Evolutionary conservation across 768 basidiomycete species (phyloP), one percentile per base, ranked within the genome.

Genomic region (Lactarius psammicola): DNA sequence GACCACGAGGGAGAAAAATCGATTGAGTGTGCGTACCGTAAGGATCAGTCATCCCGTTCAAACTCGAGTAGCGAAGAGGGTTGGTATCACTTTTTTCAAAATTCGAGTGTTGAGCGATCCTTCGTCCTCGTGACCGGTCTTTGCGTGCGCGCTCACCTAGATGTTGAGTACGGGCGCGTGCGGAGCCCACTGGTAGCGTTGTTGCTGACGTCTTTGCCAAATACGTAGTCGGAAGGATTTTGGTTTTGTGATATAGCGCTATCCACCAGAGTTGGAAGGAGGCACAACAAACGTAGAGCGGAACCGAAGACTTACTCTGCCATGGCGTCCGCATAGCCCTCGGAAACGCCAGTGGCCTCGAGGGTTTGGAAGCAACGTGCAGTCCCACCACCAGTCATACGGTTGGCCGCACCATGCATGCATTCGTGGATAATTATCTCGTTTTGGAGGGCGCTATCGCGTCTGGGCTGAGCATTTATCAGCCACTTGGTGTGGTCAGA

Each of bases 381-480:
- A n/a, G n/a, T n/a, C n/a, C n/a, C n/a, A n/a, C n/a, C n/a, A n/a
- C 84, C 84, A 17, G 82, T 40, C 40, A 40, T 40, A 18, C 40
- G 40, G 40, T 40, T 40, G 17, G 6, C 8, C 1, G 40, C 40
- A 83, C 74, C 73, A 71, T 78, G 74, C 68, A 74, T 56, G 57
- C 71, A 79, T 73, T 89, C 81, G 65, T 83, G 82, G 23, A 81
- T 75, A 67, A 81, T 75, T 57, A 77, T 80, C 65, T 87, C 87
- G 70, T 86, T 86, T 70, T 87, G 85, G 31, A 88, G 75, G 20
- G 86, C 82, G 34, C 87, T 87, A 59, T 89, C 87, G 46, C 87
- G 81, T 71, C 81, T 75, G 23, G 85, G 84, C 73, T 82, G 40
- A 77, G 10, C 64, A n/a, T 18, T 18, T 26, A 6, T 30, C 79